Percentiles rank a stretch among this genome's conserved stretches.
Conservation (phyloP, 1,284 basidiomycete species). For the Ganoderma lingzhi region DNA sequence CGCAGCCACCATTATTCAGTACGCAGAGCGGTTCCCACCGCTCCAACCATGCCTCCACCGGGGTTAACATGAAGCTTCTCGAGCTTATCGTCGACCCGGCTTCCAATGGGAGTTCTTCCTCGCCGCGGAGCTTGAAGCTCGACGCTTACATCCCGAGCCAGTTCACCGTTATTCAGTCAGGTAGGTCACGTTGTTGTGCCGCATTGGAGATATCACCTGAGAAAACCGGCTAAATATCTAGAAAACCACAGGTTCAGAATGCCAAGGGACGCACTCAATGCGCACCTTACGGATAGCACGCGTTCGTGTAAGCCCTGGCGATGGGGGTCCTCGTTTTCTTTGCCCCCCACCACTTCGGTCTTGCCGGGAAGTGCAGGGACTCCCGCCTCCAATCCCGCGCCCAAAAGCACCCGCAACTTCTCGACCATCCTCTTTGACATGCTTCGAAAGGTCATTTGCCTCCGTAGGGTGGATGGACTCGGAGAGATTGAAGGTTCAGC, state of each 20-base stretch:
- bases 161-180: background rate
- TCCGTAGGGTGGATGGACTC: background rate
- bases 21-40: background rate
- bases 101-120: background rate
- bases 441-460: background rate
- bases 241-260: background rate
- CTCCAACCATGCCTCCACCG: background rate
- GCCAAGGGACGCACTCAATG: background rate
- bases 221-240: background rate
- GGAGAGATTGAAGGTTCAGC: background rate
- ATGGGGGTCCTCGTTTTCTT: background rate
- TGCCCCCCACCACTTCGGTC: background rate
- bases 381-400: background rate
- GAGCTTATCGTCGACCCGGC: constrained; percentile 2
- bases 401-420: background rate
- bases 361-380: background rate
- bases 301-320: background rate
- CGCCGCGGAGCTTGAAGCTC: background rate
- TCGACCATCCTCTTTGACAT: background rate
- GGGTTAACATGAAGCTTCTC: background rate
- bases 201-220: background rate
- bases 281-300: background rate
- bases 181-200: background rate
- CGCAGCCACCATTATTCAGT: background rate
- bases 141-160: background rate